Evolutionary conservation across 192 early-diverging fungal species (phyloP), one percentile per base, ranked within the genome.

Genomic region (Chytriomyces sp.): DNA sequence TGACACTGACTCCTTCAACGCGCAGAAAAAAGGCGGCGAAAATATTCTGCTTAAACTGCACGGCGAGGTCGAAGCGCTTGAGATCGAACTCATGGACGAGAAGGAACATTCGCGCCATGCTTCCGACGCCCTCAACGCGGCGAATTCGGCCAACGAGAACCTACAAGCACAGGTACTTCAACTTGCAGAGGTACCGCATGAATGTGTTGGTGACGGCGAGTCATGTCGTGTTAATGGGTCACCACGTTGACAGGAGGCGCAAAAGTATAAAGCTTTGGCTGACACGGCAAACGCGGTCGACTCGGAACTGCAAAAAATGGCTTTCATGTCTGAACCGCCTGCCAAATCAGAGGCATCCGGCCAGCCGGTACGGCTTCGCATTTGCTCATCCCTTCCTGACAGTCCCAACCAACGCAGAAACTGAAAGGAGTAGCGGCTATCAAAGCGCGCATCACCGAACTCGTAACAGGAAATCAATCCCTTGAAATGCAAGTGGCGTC

Each of bases 1-100:
- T n/a, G n/a, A n/a, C n/a, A n/a, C n/a, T n/a, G n/a, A n/a, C n/a
- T n/a, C n/a, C n/a, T n/a, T n/a, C n/a, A n/a, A 10, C 44, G 10
- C 44, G 7, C 63, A 65, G 63, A 65, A 41, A 33, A 41, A 65
- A 33, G 22, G 28, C 7, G 52, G 52, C n/a, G 49, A 41, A 32
- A 65, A 65, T 28, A 44, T 65, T 32, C 17, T 65, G 2, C 44
- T 65, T 5, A 65, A 41, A 19, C 19, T 65, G 7, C 63, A 65
- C 19, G 14, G 39, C 40, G 63, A 65, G 31, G 52, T 65, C n/a
- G 63, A 65, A 49, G 63, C 40, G 19, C 40, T 65, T 7, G 41
- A 65, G 33, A 8, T 65, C 39, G 63, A 65, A n/a, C 33, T 65
- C 7, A 41, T 65, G 41, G 63, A 65, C 34, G 63, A 65, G 34